A percentile compares a stretch with the other conserved stretches of the same genome.
phyloP scores from a whole-genome alignment of 331 rosid species.

The Rhamnella rubrinervis region DNA sequence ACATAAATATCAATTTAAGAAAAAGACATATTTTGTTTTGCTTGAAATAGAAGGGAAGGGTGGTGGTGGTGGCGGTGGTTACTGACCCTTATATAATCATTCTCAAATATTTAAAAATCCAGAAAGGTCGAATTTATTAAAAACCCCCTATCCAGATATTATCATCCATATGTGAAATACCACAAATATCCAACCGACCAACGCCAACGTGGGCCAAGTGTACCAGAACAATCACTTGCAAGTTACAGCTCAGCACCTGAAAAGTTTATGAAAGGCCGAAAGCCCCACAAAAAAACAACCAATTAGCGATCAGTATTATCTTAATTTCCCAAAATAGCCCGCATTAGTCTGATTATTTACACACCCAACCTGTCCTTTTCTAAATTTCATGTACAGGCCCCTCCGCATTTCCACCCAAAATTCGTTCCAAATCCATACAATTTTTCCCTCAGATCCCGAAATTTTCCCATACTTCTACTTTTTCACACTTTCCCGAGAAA shows the following conservation, averaged over 20 bases:
- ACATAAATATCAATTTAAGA: not conserved
- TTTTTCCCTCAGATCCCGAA: not conserved
- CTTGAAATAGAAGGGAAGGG: not conserved
- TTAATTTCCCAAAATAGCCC: not conserved
- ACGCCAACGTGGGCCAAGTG: too few species aligned
- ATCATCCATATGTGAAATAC: not conserved
- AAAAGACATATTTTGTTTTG: not conserved
- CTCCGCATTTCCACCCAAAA: not conserved
- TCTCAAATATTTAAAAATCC: not conserved
- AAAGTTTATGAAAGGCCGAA: too few species aligned
- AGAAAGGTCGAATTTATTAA: not conserved
- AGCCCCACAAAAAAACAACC: too few species aligned
- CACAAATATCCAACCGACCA: too few species aligned
- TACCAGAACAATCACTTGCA: too few species aligned
- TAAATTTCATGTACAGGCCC: not conserved
- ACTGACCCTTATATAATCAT: too few species aligned
- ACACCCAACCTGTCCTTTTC: not conserved
- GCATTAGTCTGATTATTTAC: not conserved
- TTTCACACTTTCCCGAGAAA: conserved; percentile 37
- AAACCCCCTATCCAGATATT: not conserved
- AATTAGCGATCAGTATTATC: too few species aligned
- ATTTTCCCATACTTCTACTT: not conserved
- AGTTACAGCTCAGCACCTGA: too few species aligned
- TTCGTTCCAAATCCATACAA: not conserved
- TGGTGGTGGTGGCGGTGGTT: not conserved